Percentiles rank a stretch among this genome's conserved stretches.
Evolutionary conservation across 768 basidiomycete genomes (phyloP).

Genomic region (Lactarius akahatsu): DNA sequence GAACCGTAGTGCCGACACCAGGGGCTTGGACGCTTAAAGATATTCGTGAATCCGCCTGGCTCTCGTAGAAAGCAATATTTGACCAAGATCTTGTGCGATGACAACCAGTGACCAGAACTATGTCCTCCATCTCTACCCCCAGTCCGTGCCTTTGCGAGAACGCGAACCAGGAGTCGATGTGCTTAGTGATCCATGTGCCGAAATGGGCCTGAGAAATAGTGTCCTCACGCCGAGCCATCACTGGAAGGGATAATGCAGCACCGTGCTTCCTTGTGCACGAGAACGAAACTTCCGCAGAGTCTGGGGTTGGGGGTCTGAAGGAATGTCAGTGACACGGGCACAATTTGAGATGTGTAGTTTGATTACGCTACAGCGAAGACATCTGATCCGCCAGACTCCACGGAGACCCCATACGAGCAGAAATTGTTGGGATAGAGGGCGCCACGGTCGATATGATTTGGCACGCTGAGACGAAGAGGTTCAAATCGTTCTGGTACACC

Average conservation of each 20-base stretch:
- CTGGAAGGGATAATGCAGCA: not conserved
- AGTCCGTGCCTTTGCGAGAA: not conserved
- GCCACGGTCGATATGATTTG: not conserved
- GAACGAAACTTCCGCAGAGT: not conserved
- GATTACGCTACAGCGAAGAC: not conserved
- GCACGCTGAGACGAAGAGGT: not conserved
- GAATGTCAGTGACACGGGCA: not conserved
- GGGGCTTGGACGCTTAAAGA: not conserved
- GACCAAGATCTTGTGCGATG: not conserved
- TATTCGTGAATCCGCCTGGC: not conserved
- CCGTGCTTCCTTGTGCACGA: not conserved
- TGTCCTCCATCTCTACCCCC: not conserved
- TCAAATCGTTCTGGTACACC: not conserved
- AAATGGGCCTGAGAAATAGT: not conserved
- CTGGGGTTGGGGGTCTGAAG: not conserved
- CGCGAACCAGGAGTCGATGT: not conserved
- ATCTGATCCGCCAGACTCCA: not conserved
- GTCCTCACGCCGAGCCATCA: not conserved
- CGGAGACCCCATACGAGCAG: not conserved
- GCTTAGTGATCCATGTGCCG: not conserved
- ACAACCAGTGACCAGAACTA: not conserved
- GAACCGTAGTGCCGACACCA: not conserved
- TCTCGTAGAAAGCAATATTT: not conserved
- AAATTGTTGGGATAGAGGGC: not conserved
- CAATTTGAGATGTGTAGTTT: not conserved